Evolutionary conservation across 768 basidiomycete species (phyloP).

Genomic region (Trametes cubensis): DNA sequence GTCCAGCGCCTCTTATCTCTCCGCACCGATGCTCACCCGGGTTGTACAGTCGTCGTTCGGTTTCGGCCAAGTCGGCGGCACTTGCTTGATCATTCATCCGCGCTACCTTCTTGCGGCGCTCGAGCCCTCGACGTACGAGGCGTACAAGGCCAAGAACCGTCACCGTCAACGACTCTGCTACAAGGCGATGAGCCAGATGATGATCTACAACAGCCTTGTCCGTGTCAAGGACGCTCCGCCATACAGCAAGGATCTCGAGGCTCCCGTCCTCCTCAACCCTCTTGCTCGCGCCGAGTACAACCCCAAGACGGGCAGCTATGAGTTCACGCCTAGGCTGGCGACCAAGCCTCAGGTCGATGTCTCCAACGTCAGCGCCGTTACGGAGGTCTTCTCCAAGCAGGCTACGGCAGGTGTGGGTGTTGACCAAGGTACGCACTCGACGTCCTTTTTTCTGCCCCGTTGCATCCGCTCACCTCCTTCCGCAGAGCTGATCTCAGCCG

Average conservation of each 20-base stretch:
- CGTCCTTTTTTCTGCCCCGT: slow-evolving; percentile 14
- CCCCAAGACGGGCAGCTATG: slow-evolving; percentile 84
- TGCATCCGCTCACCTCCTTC: slow-evolving; percentile 2
- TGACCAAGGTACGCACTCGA: slow-evolving; percentile 69
- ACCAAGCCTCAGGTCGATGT: slow-evolving; percentile 54
- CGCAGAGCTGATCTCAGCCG: slow-evolving; percentile 86
- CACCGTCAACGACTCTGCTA: slow-evolving; percentile 72
- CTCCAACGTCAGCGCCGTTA: slow-evolving; percentile 68
- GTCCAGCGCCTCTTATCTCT: slow-evolving; percentile 27
- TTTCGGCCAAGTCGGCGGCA: slow-evolving; percentile 98
- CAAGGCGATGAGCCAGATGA: slow-evolving; percentile 94
- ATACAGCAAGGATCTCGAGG: slow-evolving; percentile 84
- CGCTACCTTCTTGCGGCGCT: slow-evolving; percentile 87
- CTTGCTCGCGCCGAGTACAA: slow-evolving; percentile 83
- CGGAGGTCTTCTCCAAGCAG: slow-evolving; percentile 52
- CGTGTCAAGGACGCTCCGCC: slow-evolving; percentile 94
- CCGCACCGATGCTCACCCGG: slow-evolving; percentile 11
- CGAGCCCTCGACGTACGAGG: slow-evolving; percentile 73
- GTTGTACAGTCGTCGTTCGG: slow-evolving; percentile 82
- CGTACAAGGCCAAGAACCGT: slow-evolving; percentile 73
- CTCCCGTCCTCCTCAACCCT: slow-evolving; percentile 87
- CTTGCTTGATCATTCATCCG: slow-evolving; percentile 85
- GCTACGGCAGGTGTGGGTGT: slow-evolving; percentile 80
- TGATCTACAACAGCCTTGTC: slow-evolving; percentile 91
- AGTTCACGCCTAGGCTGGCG: slow-evolving; percentile 68